Conservation (phyloP, 495 filamentous ascomycete species). For the Lophiotrema nucula region DNA sequence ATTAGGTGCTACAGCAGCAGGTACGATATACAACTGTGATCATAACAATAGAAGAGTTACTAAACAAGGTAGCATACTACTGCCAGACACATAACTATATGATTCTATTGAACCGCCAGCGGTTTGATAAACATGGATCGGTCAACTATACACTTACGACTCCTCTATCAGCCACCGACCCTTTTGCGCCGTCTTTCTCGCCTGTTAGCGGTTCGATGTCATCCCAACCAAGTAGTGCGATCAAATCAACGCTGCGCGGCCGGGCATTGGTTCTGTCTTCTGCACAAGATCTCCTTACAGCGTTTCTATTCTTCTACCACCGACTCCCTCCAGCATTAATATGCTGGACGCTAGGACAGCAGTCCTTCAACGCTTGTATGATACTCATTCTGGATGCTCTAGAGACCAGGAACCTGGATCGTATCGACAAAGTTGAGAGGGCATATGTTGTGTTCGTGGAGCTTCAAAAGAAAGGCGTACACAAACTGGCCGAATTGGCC, state of each 20-base stretch:
- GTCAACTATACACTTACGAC: no score
- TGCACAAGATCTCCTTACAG: slow-evolving; percentile 41
- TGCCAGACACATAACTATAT: slow-evolving; percentile 49
- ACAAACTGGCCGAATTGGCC: slow-evolving; percentile 46
- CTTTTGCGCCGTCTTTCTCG: slow-evolving; percentile 2
- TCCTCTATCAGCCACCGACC: neutral
- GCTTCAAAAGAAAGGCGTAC: slow-evolving; percentile 45
- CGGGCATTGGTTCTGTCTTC: slow-evolving; percentile 46
- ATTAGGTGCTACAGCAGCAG: slow-evolving; percentile 44
- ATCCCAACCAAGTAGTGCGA: no score
- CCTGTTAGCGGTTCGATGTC: no score
- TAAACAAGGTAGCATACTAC: slow-evolving; percentile 38
- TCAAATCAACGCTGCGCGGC: slow-evolving; percentile 40
- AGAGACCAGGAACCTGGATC: slow-evolving; percentile 42
- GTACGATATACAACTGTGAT: slow-evolving; percentile 25
- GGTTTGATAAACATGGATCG: slow-evolving; percentile 32
- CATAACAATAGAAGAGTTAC: neutral
- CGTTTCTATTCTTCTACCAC: slow-evolving; percentile 48
- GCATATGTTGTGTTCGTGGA: slow-evolving; percentile 45
- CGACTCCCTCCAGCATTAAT: slow-evolving; percentile 46
- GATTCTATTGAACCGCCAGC: slow-evolving; percentile 49
- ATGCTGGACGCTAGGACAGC: slow-evolving; percentile 50
- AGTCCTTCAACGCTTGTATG: slow-evolving; percentile 52
- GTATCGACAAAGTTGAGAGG: slow-evolving; percentile 40
- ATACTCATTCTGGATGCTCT: slow-evolving; percentile 47